These are phyloP conservation scores for Rhodotorula sp. DNA, from an alignment of 1,284 basidiomycete species.

Conservation along the genomic window DNA sequence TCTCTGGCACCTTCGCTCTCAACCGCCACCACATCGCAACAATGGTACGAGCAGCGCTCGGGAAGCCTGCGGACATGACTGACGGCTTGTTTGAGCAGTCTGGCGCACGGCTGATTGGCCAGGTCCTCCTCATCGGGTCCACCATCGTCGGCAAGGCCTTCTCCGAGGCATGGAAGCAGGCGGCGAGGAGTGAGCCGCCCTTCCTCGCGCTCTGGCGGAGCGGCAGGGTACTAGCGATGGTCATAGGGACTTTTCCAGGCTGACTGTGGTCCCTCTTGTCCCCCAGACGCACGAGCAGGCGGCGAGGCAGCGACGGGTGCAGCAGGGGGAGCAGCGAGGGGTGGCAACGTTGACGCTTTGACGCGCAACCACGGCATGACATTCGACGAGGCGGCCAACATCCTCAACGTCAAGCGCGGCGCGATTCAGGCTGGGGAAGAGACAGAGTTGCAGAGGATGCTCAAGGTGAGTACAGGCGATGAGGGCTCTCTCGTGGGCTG, in stretches of 20 bases:
- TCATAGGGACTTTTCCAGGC: not conserved
- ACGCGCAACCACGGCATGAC: conserved; percentile 88
- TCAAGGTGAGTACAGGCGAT: conserved; percentile 60
- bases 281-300: conserved; percentile 42
- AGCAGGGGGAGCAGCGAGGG: not conserved
- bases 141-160: conserved; percentile 90
- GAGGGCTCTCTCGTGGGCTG: not conserved
- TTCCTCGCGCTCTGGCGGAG: not conserved
- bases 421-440: conserved; percentile 21
- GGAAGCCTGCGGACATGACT: no score
- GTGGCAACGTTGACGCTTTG: conserved; percentile 64
- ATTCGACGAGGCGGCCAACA: conserved; percentile 89
- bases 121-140: conserved; percentile 74
- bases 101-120: conserved; percentile 63
- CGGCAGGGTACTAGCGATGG: no score
- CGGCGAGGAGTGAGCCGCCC: conserved; percentile 78
- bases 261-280: not conserved
- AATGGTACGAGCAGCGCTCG: no score
- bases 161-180: conserved; percentile 84
- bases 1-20: no score
- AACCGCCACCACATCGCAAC: no score
- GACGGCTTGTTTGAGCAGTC: conserved; percentile 20
- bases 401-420: conserved; percentile 76
- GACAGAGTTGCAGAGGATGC: conserved; percentile 60
- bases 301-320: conserved; percentile 56